A percentile compares a stretch with the other conserved stretches of the same genome.
These are phyloP conservation scores for Solanum bukasovii DNA, from an alignment of 257 asterid species.

Conservation along the genomic window DNA sequence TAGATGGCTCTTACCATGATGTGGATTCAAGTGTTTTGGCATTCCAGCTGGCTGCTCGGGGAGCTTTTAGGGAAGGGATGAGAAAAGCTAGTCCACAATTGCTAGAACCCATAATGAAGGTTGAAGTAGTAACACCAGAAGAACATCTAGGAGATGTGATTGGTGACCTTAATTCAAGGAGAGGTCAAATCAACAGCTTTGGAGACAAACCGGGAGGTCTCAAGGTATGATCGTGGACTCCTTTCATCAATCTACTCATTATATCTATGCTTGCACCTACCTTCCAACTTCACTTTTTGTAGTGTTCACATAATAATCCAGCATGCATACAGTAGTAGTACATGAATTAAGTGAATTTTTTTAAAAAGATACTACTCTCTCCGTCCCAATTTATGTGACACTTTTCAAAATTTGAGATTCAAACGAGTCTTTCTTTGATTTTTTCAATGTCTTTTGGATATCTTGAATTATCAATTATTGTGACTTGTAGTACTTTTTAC, in stretches of 20 bases:
- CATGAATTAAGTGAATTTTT: neutral
- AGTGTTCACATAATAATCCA: neutral
- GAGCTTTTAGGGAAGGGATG: slow-evolving; percentile 90
- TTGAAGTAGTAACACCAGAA: slow-evolving; percentile 92
- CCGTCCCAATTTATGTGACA: neutral
- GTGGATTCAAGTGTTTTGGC: slow-evolving; percentile 98
- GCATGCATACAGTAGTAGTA: neutral
- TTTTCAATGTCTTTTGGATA: neutral
- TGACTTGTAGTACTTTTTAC: neutral
- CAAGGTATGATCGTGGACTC: slow-evolving; percentile 38
- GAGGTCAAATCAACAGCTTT: slow-evolving; percentile 86
- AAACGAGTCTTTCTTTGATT: neutral
- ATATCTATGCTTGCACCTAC: neutral
- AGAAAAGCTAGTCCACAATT: slow-evolving; percentile 88
- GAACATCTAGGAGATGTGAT: slow-evolving; percentile 96
- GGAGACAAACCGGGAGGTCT: slow-evolving; percentile 99
- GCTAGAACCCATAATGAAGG: slow-evolving; percentile 92
- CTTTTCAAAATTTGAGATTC: neutral
- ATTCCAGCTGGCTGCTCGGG: slow-evolving; percentile 92
- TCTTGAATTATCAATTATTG: neutral
- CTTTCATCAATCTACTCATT: neutral
- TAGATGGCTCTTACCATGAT: slow-evolving; percentile 93
- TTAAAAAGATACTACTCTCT: neutral
- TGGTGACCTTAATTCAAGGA: slow-evolving; percentile 92
- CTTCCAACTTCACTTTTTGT: neutral